These are phyloP conservation scores for Desmodesmus armatus DNA, from an alignment of 139 green algal species.

Conservation along the genomic window DNA sequence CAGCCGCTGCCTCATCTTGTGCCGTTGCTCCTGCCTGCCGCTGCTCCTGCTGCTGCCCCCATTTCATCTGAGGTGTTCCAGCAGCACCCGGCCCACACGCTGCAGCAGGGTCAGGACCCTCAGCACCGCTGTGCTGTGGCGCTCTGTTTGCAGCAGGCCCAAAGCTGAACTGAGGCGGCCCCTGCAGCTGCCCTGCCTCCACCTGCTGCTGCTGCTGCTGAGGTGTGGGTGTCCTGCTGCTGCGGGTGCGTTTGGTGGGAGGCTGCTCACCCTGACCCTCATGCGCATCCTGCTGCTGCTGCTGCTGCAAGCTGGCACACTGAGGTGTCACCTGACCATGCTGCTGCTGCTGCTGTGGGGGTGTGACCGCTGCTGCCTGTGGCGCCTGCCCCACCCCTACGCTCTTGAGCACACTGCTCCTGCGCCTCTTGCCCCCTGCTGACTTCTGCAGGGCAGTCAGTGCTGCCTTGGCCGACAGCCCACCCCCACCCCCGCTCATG, in stretches of 20 bases:
- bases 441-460: neutral
- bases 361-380: neutral
- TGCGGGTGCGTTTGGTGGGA: neutral
- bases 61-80: neutral
- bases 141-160: neutral
- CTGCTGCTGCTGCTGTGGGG: slow-evolving; percentile 19
- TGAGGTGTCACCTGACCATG: neutral
- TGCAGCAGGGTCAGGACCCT: neutral
- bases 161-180: neutral
- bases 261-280: neutral
- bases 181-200: neutral
- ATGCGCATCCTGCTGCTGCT: neutral
- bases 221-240: neutral
- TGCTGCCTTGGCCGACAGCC: neutral
- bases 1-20: neutral
- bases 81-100: neutral
- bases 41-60: neutral
- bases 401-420: neutral
- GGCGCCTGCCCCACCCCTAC: too few species aligned
- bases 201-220: slow-evolving; percentile 3
- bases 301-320: neutral
- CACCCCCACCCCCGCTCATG: neutral
- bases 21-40: neutral
- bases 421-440: neutral
- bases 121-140: too few species aligned